Base-by-base conservation (phyloP, 345 rosid species). In the Streptanthus diversifolius region DNA sequence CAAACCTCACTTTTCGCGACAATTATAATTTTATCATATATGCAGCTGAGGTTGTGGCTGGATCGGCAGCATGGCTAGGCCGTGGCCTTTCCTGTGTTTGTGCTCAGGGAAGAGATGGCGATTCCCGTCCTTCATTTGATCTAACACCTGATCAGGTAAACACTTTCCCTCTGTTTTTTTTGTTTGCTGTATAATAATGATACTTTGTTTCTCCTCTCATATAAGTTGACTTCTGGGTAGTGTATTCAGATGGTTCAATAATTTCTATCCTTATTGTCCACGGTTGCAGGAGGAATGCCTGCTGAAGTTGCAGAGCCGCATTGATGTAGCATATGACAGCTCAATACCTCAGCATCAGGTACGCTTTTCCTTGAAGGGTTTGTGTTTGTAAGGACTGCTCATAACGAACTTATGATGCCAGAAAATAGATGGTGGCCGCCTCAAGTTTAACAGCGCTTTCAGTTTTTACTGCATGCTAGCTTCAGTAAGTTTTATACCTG, bases 31-130 rank as follows among this genome's bases (percentile, higher is more conserved):
- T 78, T 82, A 53, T 81, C 56, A 80, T 72, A 80, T 72, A 30
- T 82, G 72, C 91, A 91, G 99, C 96, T 82, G 99, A 95, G 83
- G 99, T 77, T 82, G 99, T 90, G 66, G 97, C 92, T 70, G 99
- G 99, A 81, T 95, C 99, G 12, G 91, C 99, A 59, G 99, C 99
- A 29, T 91, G 97, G 97, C 84, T 91, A 68, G 99, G 97, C 44
- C 85, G 97, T 72, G 98, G 99, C 52, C 93, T 95, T 82, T 95
- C 99, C 37, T 95, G 99, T 68, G 99, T 95, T 62, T 95, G 99
- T 75, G 99, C 85, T 70, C 99, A 95, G 83, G 87, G 96, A 76
- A 83, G 93, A 78, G 96, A 88, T 75, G 84, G 76, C 8, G 96
- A 95, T 59, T 72, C 85, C 14, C 96, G 95, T 72, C 92, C 99